Percentiles rank a stretch among this genome's conserved stretches.
Conservation (phyloP, 2,329 filamentous ascomycete genomes). For the Capronia americana region DNA sequence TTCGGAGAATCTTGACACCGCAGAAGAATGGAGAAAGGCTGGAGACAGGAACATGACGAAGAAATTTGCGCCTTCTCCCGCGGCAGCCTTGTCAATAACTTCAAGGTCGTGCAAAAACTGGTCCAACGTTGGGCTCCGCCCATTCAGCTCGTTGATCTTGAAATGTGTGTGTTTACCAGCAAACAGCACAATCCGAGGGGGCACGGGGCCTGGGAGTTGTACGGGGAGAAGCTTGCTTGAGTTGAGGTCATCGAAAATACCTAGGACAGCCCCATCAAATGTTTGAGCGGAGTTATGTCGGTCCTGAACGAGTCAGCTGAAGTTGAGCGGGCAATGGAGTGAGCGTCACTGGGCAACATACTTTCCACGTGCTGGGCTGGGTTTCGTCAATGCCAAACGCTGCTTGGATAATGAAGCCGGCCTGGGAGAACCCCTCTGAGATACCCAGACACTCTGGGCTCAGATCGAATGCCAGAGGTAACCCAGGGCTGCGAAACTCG, state of each 20-base stretch:
- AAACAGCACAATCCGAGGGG: conserved; percentile 29
- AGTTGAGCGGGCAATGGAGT: neutral
- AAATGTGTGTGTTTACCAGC: conserved; percentile 22
- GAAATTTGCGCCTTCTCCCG: conserved; percentile 17
- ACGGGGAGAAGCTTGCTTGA: conserved; percentile 4
- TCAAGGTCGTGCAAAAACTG: conserved; percentile 22
- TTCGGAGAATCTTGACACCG: conserved; percentile 13
- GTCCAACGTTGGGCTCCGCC: conserved; percentile 6
- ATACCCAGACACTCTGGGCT: conserved; percentile 25
- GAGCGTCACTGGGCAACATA: neutral
- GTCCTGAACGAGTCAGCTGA: conserved; percentile 11
- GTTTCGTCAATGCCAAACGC: conserved; percentile 28
- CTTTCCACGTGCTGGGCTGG: conserved; percentile 29
- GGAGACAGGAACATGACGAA: conserved; percentile 27
- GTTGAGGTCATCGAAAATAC: conserved; percentile 14
- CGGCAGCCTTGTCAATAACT: conserved; percentile 15
- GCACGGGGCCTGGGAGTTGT: neutral
- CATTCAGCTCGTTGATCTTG: conserved; percentile 13
- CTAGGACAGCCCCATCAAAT: conserved; percentile 22
- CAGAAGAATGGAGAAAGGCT: conserved; percentile 25
- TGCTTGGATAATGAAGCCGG: conserved; percentile 21
- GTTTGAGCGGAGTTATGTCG: conserved; percentile 16
- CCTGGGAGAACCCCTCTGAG: conserved; percentile 31
- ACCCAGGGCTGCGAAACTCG: neutral
- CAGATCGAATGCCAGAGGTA: conserved; percentile 25